phyloP scores from a whole-genome alignment of 306 rosid species.

The Cucurbita maxima region DNA sequence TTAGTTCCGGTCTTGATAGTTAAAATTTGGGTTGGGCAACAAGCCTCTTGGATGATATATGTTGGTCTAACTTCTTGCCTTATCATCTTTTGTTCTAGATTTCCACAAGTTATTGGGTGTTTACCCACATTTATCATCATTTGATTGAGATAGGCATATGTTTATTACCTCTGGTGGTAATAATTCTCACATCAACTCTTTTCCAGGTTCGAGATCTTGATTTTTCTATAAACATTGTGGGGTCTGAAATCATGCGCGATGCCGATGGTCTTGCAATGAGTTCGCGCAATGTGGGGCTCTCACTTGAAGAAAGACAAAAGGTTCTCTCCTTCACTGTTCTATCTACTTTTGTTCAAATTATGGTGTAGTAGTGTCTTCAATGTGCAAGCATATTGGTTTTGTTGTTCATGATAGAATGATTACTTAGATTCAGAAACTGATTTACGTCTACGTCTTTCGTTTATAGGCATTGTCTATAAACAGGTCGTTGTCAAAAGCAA shows the following conservation, averaged over 20 bases:
- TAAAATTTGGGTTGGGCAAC: not conserved
- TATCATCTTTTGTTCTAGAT: not conserved
- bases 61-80: not conserved
- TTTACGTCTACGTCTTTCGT: not conserved
- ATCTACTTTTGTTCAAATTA: not conserved
- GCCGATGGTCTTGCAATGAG: conserved; percentile 85
- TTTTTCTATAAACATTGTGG: conserved; percentile 51
- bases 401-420: not conserved
- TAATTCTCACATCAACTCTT: not conserved
- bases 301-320: conserved; percentile 60
- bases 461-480: conserved; percentile 63
- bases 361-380: not conserved
- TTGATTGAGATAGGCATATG: not conserved
- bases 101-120: not conserved
- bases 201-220: conserved; percentile 87
- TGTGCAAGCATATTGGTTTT: not conserved
- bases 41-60: not conserved
- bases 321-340: conserved; percentile 13
- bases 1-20: not conserved
- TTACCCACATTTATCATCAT: not conserved
- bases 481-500: conserved; percentile 56
- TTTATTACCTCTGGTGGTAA: not conserved
- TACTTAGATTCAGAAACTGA: not conserved
- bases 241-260: conserved; percentile 56
- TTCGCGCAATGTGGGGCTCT: conserved; percentile 79